Evolutionary conservation across 805 yeast species (phyloP), one percentile per base, ranked within the genome.

Genomic region (Saturnispora saitoi): DNA sequence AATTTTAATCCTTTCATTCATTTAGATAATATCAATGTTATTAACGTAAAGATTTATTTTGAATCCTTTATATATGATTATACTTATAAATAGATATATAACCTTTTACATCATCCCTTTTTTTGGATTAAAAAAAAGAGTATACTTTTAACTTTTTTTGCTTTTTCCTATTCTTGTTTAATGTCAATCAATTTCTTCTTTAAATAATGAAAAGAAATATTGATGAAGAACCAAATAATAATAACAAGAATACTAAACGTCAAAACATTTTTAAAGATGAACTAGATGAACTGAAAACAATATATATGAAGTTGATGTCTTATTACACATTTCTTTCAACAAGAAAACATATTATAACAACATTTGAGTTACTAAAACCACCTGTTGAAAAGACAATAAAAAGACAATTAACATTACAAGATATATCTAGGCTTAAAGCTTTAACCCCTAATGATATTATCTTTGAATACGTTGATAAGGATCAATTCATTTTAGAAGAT

Each of bases 401-500:
- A n/a, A 58, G 80, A 22, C 64, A 64, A 7, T 57, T 78, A 14
- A 67, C 71, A 1, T 58, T 65, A 10, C 64, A 70, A 9, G 95
- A 87, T 61, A 72, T 84, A 32, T 86, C 95, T 1, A 70, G 73
- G 49, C 71, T 90, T 30, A 76, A 72, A 41, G 73, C 68, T 8
- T 58, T 89, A 7, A 61, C 86, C 1, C 95, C 95, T 0, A 68
- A 75, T 26, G 91, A 85, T 43, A 76, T 86, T 11, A 67, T 79
- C 2, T 81, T 81, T 57, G 85, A 80, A 45, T 90, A 86, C 61
- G 80, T 84, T 40, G 96, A 90, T 61, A 88, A 83, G 60, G 82
- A 83, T 57, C 90, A 67, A 48, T 65, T 74, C 32, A 69, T 71
- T 14, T 60, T 72, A 39, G 71, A 67, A 9, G 77, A 75, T 45